Evolutionary conservation across 352 stramenopile species (phyloP).

Genomic region (Hyaloperonospora brassicae): DNA sequence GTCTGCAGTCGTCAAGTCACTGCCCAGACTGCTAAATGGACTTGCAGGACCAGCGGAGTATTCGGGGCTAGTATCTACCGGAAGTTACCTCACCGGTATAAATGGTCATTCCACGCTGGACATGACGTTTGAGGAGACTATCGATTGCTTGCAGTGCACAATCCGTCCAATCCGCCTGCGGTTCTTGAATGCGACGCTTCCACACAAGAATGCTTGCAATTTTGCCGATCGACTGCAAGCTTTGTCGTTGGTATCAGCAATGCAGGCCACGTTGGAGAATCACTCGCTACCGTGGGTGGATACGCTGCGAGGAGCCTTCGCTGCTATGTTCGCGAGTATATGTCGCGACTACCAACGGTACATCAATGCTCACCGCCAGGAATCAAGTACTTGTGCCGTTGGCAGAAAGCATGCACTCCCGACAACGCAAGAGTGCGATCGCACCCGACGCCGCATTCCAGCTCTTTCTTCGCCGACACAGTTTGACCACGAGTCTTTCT

Average conservation of each 20-base stretch:
- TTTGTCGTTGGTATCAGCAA: conserved; percentile 41
- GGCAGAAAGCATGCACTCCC: too few relatives aligned
- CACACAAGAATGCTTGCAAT: conserved; percentile 45
- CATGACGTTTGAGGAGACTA: conserved; percentile 55
- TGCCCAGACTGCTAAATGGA: conserved; percentile 51
- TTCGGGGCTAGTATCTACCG: conserved; percentile 37
- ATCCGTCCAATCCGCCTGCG: conserved; percentile 49
- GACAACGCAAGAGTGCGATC: too few relatives aligned
- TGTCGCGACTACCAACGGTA: conserved; percentile 49
- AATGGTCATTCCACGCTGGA: conserved; percentile 61
- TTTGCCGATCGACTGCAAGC: conserved; percentile 53
- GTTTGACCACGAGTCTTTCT: conserved; percentile 46
- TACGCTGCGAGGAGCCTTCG: conserved; percentile 47
- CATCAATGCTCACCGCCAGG: conserved; percentile 30
- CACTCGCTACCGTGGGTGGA: conserved; percentile 52
- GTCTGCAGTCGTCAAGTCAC: conserved; percentile 61
- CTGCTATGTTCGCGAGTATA: conserved; percentile 53
- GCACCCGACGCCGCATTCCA: conserved; percentile 1
- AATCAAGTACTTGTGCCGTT: too few relatives aligned
- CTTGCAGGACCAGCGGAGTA: conserved; percentile 53
- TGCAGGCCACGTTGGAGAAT: conserved; percentile 40
- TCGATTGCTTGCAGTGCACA: conserved; percentile 40
- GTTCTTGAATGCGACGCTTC: conserved; percentile 45
- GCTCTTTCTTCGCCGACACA: conserved; percentile 33
- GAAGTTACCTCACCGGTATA: conserved; percentile 63